phyloP scores from a whole-genome alignment of 257 asterid genomes.

The Forsythia viridissima region DNA sequence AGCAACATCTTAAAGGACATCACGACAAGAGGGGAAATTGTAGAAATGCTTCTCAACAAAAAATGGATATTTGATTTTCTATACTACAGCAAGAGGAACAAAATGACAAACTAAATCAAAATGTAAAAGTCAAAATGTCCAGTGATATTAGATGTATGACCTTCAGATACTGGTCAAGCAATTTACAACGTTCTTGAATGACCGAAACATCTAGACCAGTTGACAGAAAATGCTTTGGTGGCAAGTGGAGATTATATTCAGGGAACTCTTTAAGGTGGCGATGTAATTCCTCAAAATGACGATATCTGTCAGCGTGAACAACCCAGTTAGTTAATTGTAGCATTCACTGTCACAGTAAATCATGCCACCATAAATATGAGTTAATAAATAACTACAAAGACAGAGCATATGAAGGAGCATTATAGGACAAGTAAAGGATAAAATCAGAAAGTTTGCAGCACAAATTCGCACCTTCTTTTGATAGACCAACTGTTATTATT shows the following conservation, averaged over 20 bases:
- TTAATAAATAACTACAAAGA: not conserved
- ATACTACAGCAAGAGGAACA: not conserved
- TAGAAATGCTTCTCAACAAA: not conserved
- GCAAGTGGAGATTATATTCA: constrained; percentile 92
- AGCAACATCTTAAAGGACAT: not conserved
- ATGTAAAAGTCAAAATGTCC: not conserved
- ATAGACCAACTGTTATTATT: constrained; percentile 88
- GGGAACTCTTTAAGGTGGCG: constrained; percentile 90
- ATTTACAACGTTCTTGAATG: constrained; percentile 86
- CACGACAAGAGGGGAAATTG: constrained; percentile 6
- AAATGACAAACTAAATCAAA: not conserved
- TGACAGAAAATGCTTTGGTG: constrained; percentile 95
- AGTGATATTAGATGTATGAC: constrained; percentile 38
- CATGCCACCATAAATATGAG: not conserved
- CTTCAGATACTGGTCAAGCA: constrained; percentile 93
- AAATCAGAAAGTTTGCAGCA: constrained; percentile 17
- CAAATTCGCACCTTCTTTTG: constrained; percentile 78
- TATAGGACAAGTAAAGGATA: constrained; percentile 12
- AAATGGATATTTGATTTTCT: constrained; percentile 4
- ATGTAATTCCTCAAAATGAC: constrained; percentile 97
- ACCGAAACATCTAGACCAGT: constrained; percentile 75
- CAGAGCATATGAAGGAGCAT: not conserved
- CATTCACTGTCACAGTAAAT: not conserved
- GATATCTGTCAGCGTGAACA: constrained; percentile 58
- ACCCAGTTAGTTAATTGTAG: not conserved